Evolutionary conservation across 2,329 filamentous ascomycete species (phyloP).

Genomic region (Ophiocordyceps unilateralis): DNA sequence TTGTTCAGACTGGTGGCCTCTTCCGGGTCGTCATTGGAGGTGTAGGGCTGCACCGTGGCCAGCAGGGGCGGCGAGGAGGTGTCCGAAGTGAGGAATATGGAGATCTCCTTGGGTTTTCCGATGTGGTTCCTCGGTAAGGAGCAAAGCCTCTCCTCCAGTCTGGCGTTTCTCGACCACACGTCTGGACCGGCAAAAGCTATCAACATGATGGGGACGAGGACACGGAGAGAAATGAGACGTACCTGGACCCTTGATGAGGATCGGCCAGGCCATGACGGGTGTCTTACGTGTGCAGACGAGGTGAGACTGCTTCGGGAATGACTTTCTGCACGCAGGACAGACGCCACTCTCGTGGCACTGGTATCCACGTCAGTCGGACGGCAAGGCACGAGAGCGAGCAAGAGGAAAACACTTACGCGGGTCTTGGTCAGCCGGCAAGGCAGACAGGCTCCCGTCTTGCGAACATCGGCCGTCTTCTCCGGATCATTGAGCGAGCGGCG

Average conservation of each 20-base stretch:
- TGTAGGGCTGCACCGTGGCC: constrained; percentile 21
- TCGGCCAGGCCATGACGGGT: constrained; percentile 18
- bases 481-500: constrained; percentile 19
- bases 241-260: constrained; percentile 21
- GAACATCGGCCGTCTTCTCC: constrained; percentile 29
- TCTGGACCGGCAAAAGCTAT: constrained; percentile 9
- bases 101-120: constrained; percentile 18
- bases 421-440: constrained; percentile 30
- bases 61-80: constrained; percentile 19
- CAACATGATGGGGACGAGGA: background rate
- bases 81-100: constrained; percentile 17
- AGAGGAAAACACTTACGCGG: constrained; percentile 19
- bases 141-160: constrained; percentile 16
- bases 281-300: constrained; percentile 21
- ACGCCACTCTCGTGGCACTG: constrained; percentile 24
- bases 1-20: constrained; percentile 14
- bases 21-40: constrained; percentile 13
- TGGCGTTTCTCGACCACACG: constrained; percentile 18
- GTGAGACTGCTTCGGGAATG: constrained; percentile 22
- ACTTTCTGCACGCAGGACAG: constrained; percentile 23
- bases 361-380: too few relatives aligned
- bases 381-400: constrained; percentile 3
- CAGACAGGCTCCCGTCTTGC: constrained; percentile 29
- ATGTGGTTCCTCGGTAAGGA: constrained; percentile 18
- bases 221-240: constrained; percentile 3